Evolutionary conservation across 371 early-diverging fungal species (phyloP), one percentile per base, ranked within the genome.

Genomic region (Umbelopsis sp.): DNA sequence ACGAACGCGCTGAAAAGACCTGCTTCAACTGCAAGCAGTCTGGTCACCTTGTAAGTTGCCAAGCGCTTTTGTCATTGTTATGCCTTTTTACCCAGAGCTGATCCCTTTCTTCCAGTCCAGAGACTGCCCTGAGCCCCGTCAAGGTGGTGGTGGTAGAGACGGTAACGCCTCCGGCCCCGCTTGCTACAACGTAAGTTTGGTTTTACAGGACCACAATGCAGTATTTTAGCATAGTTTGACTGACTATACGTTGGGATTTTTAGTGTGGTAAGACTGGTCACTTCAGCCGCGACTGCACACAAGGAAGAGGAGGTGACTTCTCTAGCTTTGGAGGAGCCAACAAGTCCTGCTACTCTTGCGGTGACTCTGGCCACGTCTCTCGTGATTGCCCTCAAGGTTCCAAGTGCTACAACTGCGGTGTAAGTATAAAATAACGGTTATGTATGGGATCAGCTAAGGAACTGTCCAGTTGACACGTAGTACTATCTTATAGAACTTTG

Each of bases 381-480:
- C 76, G 80, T 24, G 80, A 82, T 69, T 82, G 82, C 69, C 68
- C 62, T 70, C 72, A 76, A 65, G 78, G 76, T 37, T 44, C 70
- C 72, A 79, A 79, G 70, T 82, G 82, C 78, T 82, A 79, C 69
- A 82, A 80, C 48, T 48, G 48, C 48, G 48, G 48, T 20, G 48
- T 48, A 48, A 48, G 48, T 48, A 18, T 45, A 16, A n/a, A 48
- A 48, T 5, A 16, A 16, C 14, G 20, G 8, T 16, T 3, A 18
- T 10, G 48, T 20, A 20, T n/a, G 20, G 16, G 16, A 48, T 48
- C 16, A 20, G 11, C 48, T 45, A 45, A 48, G 20, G 5, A 7
- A 20, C 18, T 0, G 1, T 41, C 41, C 2, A 41, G 7, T 41
- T 41, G 41, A 41, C 41, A 12, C 41, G 41, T 41, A 41, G 7